A percentile compares a stretch with the other conserved stretches of the same genome.
These are phyloP conservation scores for Metschnikowia baotianmanensis DNA, from an alignment of 805 yeast species.

Conservation along the genomic window DNA sequence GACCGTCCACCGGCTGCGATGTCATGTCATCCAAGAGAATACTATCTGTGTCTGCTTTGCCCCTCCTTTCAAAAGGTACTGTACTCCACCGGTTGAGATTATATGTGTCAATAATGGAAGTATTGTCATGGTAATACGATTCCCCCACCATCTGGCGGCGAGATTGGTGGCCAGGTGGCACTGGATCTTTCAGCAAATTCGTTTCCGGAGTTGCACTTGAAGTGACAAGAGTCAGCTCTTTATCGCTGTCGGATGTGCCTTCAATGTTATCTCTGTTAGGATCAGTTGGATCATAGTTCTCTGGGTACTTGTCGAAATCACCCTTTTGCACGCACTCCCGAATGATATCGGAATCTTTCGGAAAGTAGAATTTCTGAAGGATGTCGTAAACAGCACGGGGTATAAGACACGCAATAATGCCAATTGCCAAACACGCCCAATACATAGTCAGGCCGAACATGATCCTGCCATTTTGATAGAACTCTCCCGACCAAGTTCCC, in stretches of 20 bases:
- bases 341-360: conserved; percentile 69
- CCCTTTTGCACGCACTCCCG: conserved; percentile 69
- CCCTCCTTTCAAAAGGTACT: conserved; percentile 31
- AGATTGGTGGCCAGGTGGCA: conserved; percentile 1
- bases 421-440: conserved; percentile 69
- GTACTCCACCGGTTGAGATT: conserved; percentile 27
- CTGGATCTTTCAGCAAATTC: conserved; percentile 5
- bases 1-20: conserved; percentile 7
- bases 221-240: conserved; percentile 3
- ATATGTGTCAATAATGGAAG: conserved; percentile 34
- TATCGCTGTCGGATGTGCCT: conserved; percentile 1
- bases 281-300: conserved; percentile 76
- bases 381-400: conserved; percentile 68
- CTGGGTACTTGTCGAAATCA: conserved; percentile 64
- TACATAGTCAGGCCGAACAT: conserved; percentile 58
- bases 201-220: conserved; percentile 3
- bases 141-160: conserved; percentile 28
- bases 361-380: conserved; percentile 49
- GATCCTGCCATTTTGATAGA: conserved; percentile 56
- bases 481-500: conserved; percentile 49
- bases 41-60: conserved; percentile 53
- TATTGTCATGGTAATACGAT: conserved; percentile 33
- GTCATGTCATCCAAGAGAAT: conserved; percentile 44
- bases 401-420: conserved; percentile 59
- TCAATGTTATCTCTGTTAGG: conserved; percentile 49